A percentile compares a stretch with the other conserved stretches of the same genome.
Evolutionary conservation across 179 eudicot genomes (phyloP).

Genomic region (Nepenthes alata): DNA sequence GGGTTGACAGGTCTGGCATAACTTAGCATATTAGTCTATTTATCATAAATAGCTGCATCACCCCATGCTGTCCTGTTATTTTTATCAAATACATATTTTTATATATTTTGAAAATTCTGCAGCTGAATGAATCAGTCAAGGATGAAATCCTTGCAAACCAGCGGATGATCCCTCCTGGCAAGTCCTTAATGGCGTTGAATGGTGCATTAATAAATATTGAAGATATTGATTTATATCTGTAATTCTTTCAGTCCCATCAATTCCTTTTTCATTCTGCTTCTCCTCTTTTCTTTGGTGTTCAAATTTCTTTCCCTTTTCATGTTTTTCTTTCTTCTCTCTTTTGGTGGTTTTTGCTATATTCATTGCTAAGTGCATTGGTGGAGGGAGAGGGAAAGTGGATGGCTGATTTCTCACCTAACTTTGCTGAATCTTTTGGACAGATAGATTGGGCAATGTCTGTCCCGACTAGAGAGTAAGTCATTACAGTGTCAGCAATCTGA

Average conservation of each 20-base stretch:
- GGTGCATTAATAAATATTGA: conserved; percentile 89
- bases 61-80: neutral
- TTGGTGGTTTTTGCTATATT: neutral
- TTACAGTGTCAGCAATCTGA: too few relatives aligned
- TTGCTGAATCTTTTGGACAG: too few relatives aligned
- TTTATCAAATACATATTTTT: neutral
- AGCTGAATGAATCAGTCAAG: conserved; percentile 90
- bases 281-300: neutral
- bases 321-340: neutral
- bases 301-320: neutral
- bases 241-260: conserved; percentile 18
- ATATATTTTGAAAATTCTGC: conserved; percentile 9
- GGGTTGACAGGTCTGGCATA: neutral
- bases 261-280: neutral
- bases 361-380: neutral
- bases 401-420: too few relatives aligned
- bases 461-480: too few relatives aligned
- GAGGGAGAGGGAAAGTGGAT: too few relatives aligned
- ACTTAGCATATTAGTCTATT: too few relatives aligned
- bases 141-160: conserved; percentile 96
- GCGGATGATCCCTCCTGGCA: conserved; percentile 98
- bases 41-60: neutral
- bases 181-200: conserved; percentile 92
- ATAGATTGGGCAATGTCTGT: too few relatives aligned
- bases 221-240: conserved; percentile 88